phyloP scores from a whole-genome alignment of 768 basidiomycete species.

The Leucogyrophana mollusca region DNA sequence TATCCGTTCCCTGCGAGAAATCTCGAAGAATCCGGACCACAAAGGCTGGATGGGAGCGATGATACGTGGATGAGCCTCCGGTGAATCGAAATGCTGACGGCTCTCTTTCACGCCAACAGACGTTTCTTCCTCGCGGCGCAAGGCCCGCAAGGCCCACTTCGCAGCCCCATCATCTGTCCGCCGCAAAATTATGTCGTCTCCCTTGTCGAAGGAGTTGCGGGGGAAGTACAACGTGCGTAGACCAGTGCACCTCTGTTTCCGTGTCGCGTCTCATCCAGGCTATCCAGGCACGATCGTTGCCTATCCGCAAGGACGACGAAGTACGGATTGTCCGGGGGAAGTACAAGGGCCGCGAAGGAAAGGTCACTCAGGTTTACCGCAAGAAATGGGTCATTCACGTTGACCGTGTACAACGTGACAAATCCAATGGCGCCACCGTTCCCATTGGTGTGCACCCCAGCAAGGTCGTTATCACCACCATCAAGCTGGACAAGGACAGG shows the following conservation, averaged over 20 bases:
- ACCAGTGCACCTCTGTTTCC: not conserved
- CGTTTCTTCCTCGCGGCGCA: constrained; percentile 92
- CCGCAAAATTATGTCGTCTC: constrained; percentile 97
- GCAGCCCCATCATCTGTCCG: constrained; percentile 91
- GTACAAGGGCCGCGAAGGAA: constrained; percentile 99
- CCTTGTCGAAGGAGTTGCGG: constrained; percentile 93
- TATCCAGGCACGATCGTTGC: constrained; percentile 79
- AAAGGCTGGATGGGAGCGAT: constrained; percentile 63
- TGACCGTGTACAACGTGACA: constrained; percentile 96
- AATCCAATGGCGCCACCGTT: constrained; percentile 91
- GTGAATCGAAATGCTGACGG: constrained; percentile 30
- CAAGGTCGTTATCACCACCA: constrained; percentile 90
- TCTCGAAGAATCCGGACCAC: constrained; percentile 23
- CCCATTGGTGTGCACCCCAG: constrained; percentile 96
- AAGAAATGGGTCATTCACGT: constrained; percentile 99
- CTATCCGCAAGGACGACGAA: constrained; percentile 98
- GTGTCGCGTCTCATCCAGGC: constrained; percentile 1
- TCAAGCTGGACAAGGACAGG: constrained; percentile 94
- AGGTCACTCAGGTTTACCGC: constrained; percentile 96
- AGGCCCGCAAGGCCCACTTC: constrained; percentile 98
- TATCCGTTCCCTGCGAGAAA: constrained; percentile 20
- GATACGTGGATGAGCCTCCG: constrained; percentile 14
- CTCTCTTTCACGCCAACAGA: constrained; percentile 43
- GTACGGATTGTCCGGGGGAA: constrained; percentile 95
- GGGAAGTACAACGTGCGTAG: constrained; percentile 82